Evolutionary conservation across 495 filamentous ascomycete species (phyloP), one percentile per base, ranked within the genome.

Genomic region (Podospora tetraspora): DNA sequence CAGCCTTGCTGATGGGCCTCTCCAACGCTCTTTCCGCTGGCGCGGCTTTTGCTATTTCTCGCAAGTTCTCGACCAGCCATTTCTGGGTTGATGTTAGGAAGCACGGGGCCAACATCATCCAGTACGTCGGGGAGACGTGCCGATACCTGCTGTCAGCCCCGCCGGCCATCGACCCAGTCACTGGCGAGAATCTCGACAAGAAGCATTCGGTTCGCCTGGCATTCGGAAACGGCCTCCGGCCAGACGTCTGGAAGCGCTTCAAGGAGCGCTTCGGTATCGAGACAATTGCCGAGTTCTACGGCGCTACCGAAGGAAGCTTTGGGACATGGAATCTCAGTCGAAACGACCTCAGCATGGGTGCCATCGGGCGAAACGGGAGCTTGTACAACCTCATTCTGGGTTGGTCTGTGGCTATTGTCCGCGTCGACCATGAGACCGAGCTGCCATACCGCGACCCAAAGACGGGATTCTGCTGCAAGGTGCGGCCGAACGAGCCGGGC

Each of bases 81-180:
- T 98, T 97, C 79, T 96, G 92, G 89, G 83, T 86, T 29, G 92
- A 96, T 65, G 89, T 90, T 24, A 87, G 91, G 10, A 83, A 85
- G 27, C 86, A 86, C 43, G 76, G 90, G 24, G 90, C 94, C 29
- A 97, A 92, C 0, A 82, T 92, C 23, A 90, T 98, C 69, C 95
- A 97, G 73, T 99, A 99, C 71, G 94, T 99, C 11, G 95, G 95
- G 37, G 95, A 99, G 76, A 97, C 92, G 0, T 92, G 93, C 68
- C 89, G 95, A 2, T 99, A 99, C 76, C 86, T 99, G 19, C 84
- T 97, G 56, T 83, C 91, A 0, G 87, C 89, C 0, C 87, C 92
- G 1, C 85, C 91, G 1, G 79, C 86, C 63, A 76, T 85, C 27
- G 86, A 92, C 69, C 82, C 89, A 4, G 71, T 74, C 10, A 92